These are phyloP conservation scores for Ophiostoma novo-ulmi DNA, from an alignment of 2,329 filamentous ascomycete genomes.

Conservation along the genomic window DNA sequence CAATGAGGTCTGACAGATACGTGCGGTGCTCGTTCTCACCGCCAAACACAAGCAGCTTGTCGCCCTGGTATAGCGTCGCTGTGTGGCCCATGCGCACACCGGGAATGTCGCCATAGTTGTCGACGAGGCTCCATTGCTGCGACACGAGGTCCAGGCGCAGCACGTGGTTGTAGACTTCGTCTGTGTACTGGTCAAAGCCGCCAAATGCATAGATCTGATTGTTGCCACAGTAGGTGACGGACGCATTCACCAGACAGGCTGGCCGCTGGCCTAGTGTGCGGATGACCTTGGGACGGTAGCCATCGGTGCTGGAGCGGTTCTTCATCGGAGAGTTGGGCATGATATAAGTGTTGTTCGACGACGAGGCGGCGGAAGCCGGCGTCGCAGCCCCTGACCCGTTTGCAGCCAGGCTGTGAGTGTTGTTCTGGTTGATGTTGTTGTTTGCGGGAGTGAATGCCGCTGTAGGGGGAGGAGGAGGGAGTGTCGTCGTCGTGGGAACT, in stretches of 20 bases:
- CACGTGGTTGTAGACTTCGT: conserved; percentile 98
- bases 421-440: neutral
- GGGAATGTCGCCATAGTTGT: conserved; percentile 97
- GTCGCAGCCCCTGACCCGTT: conserved; percentile 30
- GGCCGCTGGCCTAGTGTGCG: conserved; percentile 75
- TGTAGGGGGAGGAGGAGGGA: neutral
- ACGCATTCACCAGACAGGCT: conserved; percentile 94
- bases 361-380: conserved; percentile 48
- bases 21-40: conserved; percentile 97
- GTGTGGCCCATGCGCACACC: conserved; percentile 97
- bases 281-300: conserved; percentile 78
- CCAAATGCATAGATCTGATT: conserved; percentile 98
- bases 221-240: conserved; percentile 96
- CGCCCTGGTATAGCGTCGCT: conserved; percentile 84
- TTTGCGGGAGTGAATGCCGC: neutral
- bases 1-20: conserved; percentile 90
- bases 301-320: conserved; percentile 53
- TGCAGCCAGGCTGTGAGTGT: neutral
- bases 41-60: conserved; percentile 94
- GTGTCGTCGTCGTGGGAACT: neutral
- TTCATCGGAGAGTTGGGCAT: conserved; percentile 82
- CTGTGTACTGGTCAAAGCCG: conserved; percentile 96
- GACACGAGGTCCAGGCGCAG: conserved; percentile 79
- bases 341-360: conserved; percentile 75
- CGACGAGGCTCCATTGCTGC: conserved; percentile 89